Evolutionary conservation across 1,139 yeast genomes (phyloP), one percentile per base, ranked within the genome.

Genomic region (Candida tropicalis): DNA sequence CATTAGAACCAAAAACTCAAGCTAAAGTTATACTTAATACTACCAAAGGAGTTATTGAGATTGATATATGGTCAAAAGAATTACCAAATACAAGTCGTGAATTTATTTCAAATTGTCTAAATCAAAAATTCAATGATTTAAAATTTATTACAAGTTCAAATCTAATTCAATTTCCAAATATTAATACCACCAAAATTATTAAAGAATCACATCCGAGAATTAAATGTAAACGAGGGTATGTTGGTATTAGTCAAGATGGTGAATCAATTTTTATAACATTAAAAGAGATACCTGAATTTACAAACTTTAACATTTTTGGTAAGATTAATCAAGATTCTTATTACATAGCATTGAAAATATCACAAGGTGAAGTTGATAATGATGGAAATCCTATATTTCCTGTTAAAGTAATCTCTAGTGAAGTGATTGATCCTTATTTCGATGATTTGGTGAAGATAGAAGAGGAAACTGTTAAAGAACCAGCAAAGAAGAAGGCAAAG

Each of bases 31-130:
- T 70, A 11, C 52, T 87, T 3, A 50, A 59, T 10, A 85, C 95
- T 1, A 65, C 79, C 10, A 82, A 80, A 45, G 95, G 95, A 0
- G 60, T 66, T 1, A 62, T 87, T 0, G 79, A 73, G 34, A 58
- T 87, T 2, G 89, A 81, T 41, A 57, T 87, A 9, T 87, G 87
- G 84, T 87, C 91, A 20, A 80, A 80, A 51, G 90, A 87, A 57
- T 63, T 79, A 3, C 91, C 95, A 0, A 49, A 52, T 0, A 75
- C 81, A 0, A 57, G 77, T 26, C 60, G 73, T 35, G 55, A 58
- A 37, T 83, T 87, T 51, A 57, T 86, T 12, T 68, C 71, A 43
- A 66, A 68, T 36, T 79, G 86, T 49, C 38, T 70, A 18, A 65
- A 73, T 43, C 73, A 73, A 5, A 60, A 57, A 36, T 81, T 33